Percentiles rank a stretch among this genome's conserved stretches.
These are phyloP conservation scores for Trematosphaeria pertusa DNA, from an alignment of 2,329 filamentous ascomycete species.

Conservation along the genomic window DNA sequence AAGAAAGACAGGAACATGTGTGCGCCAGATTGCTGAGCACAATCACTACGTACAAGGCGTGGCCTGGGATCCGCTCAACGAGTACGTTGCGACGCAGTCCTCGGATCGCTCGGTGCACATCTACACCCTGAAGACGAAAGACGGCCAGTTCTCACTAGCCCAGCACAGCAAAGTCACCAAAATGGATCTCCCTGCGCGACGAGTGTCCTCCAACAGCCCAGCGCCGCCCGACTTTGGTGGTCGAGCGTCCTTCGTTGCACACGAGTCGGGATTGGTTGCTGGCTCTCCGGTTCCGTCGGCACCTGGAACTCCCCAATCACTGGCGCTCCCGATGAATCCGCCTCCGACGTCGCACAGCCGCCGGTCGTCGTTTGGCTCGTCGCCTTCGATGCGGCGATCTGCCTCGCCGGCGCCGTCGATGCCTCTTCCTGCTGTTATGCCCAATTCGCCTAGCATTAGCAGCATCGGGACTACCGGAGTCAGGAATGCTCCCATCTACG, in stretches of 20 bases:
- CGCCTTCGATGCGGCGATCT: conserved; percentile 79
- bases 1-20: conserved; percentile 46
- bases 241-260: conserved; percentile 68
- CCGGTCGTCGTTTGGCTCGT: conserved; percentile 88
- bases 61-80: conserved; percentile 96
- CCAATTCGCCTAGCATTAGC: conserved; percentile 84
- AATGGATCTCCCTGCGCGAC: conserved; percentile 90
- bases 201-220: conserved; percentile 90
- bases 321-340: conserved; percentile 94
- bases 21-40: conserved; percentile 95
- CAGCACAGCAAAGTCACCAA: conserved; percentile 83
- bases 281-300: conserved; percentile 89
- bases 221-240: conserved; percentile 82
- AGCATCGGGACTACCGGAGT: conserved; percentile 57
- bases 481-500: conserved; percentile 89
- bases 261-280: conserved; percentile 59
- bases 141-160: conserved; percentile 87
- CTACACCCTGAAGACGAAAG: conserved; percentile 94
- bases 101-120: conserved; percentile 98
- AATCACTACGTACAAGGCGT: conserved; percentile 99
- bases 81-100: conserved; percentile 97
- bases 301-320: conserved; percentile 89
- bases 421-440: conserved; percentile 93
- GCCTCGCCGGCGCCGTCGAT: conserved; percentile 92
- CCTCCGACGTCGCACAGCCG: conserved; percentile 90